Percentiles rank a stretch among this genome's conserved stretches.
These are phyloP conservation scores for Erodium chrysanthum DNA, from an alignment of 441 rosid genomes.

Conservation along the genomic window DNA sequence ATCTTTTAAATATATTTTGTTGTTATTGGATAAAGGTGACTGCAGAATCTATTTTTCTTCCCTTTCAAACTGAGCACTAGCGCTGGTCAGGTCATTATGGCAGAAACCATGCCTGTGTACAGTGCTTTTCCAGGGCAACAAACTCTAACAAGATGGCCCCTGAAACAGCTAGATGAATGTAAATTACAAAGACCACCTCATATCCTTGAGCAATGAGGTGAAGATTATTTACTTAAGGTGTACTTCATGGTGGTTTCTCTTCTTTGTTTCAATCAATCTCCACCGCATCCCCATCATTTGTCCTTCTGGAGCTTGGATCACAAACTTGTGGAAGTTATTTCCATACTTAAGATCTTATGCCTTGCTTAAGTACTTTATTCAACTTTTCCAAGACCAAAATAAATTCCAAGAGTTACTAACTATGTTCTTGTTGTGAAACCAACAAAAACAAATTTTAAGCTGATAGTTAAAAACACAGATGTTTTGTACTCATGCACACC, in stretches of 20 bases:
- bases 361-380: not conserved
- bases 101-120: not conserved
- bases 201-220: not conserved
- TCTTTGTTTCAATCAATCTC: not conserved
- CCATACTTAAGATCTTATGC: not conserved
- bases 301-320: not conserved
- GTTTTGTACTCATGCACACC: no score
- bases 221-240: not conserved
- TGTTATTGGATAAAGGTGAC: not conserved
- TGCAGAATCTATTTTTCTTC: not conserved
- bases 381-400: not conserved
- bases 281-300: not conserved
- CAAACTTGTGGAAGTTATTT: not conserved
- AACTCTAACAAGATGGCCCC: not conserved
- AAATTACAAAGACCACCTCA: not conserved
- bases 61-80: not conserved
- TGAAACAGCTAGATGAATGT: not conserved
- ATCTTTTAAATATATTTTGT: not conserved
- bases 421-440: not conserved
- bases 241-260: not conserved
- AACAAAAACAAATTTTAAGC: not conserved
- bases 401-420: not conserved
- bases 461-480: not conserved
- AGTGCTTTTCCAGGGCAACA: not conserved
- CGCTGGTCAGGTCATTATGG: not conserved